Evolutionary conservation across 352 stramenopile species (phyloP), one percentile per base, ranked within the genome.

Genomic region (Phytopythium helicoides): DNA sequence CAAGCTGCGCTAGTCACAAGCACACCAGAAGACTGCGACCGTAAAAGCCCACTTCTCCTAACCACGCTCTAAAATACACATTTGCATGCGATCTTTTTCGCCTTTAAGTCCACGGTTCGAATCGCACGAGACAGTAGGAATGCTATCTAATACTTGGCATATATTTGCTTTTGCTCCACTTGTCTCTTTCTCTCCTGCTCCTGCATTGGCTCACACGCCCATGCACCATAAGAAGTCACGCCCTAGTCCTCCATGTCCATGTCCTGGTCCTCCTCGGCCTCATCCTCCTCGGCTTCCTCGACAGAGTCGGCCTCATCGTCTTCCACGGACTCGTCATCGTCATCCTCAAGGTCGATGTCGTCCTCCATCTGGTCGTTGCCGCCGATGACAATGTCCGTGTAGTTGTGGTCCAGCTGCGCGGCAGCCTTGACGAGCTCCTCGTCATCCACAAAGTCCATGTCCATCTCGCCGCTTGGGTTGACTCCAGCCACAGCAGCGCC

Each of bases 341-440:
- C 81, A 35, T 77, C 78, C 22, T 88, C 86, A 14, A 88, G 54
- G 45, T 89, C 81, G 31, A 79, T 72, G 21, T 88, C 81, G 33
- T 89, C 81, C 22, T 86, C 76, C 46, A 83, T 71, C 15, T 80
- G 72, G 38, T 84, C 73, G 55, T 67, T 65, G 45, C 68, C 73
- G 41, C 82, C 82, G 55, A 95, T 95, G 36, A 95, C 85, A 76
- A 95, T 95, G 58, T 93, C 79, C 55, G 82, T 89, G 63, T 95
- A 92, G 66, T 92, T 88, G 66, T 90, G 81, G 66, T 95, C 85
- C 3, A 95, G 69, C 48, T 88, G 82, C 12, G 82, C 82, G 9
- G 85, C 85, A 8, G 85, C 85, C 62, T 95, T 95, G 36, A 95
- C 77, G 34, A 95, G 68, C 38, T 95, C 82, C 38, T 92, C 79